These are phyloP conservation scores for Fraxinus pennsylvanica DNA, from an alignment of 257 asterid species.

Conservation along the genomic window DNA sequence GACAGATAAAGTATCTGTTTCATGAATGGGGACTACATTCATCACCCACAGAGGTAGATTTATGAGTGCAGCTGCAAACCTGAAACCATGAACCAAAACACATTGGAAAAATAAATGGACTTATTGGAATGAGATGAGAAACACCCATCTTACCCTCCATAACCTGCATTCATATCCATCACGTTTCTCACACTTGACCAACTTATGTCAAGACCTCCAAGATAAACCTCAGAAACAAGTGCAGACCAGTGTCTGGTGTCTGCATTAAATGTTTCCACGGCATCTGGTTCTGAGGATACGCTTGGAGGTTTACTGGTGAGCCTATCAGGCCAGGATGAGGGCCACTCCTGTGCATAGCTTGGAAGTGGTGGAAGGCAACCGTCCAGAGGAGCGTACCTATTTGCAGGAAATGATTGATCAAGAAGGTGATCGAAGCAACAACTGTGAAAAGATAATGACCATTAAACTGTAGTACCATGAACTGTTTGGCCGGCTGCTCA, in stretches of 20 bases:
- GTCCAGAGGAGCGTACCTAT: constrained; percentile 81
- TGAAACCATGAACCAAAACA: constrained; percentile 21
- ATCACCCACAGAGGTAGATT: constrained; percentile 78
- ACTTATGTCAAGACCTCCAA: constrained; percentile 60
- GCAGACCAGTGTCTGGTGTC: constrained; percentile 89
- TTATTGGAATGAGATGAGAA: background rate
- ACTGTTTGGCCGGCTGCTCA: constrained; percentile 43
- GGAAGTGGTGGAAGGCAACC: constrained; percentile 64
- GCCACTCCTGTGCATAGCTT: constrained; percentile 55
- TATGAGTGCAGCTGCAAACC: constrained; percentile 87
- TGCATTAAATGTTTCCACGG: constrained; percentile 56
- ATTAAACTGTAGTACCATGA: constrained; percentile 55
- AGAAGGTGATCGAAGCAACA: constrained; percentile 1
- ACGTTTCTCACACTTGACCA: constrained; percentile 80
- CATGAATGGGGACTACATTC: constrained; percentile 77
- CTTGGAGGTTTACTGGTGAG: constrained; percentile 62
- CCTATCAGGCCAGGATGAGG: constrained; percentile 88
- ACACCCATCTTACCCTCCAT: constrained; percentile 77
- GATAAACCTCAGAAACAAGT: constrained; percentile 76
- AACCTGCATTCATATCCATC: constrained; percentile 94
- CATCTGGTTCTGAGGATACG: constrained; percentile 52
- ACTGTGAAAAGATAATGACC: constrained; percentile 1
- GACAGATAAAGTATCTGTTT: constrained; percentile 66
- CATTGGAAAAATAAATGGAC: background rate
- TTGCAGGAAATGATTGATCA: constrained; percentile 27